Evolutionary conservation across 768 basidiomycete species (phyloP), one percentile per base, ranked within the genome.

Genomic region (Boletus speciosus): DNA sequence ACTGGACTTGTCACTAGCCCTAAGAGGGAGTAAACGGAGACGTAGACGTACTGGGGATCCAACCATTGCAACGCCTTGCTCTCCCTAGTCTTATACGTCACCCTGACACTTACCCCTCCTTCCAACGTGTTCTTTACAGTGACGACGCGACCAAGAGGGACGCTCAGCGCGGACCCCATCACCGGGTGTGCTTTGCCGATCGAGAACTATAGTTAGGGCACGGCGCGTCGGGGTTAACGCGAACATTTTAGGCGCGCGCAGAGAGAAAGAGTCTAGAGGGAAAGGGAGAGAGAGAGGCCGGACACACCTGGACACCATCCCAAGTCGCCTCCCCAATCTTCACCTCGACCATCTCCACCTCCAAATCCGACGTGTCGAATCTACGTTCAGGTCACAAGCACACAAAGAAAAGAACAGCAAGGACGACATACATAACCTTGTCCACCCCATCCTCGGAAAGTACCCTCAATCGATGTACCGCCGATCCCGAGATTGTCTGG

Each of bases 31-130:
- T 7, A 25, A 29, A 29, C 27, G 23, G 42, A 11, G 32, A 38
- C 16, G 19, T 27, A 9, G 56, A 69, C 77, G 40, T 66, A 90
- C 84, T 86, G 82, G 59, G 90, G 86, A 25, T 81, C 83, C 19
- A 95, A 77, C 92, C 92, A 96, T 55, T 94, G 93, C 23, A 97
- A 73, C 1, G 93, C 92, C 9, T 83, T 87, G 66, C 84, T 85
- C 8, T 81, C 72, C 12, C 87, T 90, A 0, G 93, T 95, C 47
- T 75, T 71, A 66, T 95, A 96, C 36, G 71, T 75, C 45, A 90
- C 78, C 29, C 74, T 72, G 51, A 92, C 68, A 4, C 71, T 64
- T 19, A 78, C 56, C 14, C 78, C 83, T 9, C 38, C 34, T 2
- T 23, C 25, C 23, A 6, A 27, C 27, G 64, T 15, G 41, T 16